Base-by-base conservation (phyloP, 2,329 filamentous ascomycete species). In the Xylariaceae sp. region DNA sequence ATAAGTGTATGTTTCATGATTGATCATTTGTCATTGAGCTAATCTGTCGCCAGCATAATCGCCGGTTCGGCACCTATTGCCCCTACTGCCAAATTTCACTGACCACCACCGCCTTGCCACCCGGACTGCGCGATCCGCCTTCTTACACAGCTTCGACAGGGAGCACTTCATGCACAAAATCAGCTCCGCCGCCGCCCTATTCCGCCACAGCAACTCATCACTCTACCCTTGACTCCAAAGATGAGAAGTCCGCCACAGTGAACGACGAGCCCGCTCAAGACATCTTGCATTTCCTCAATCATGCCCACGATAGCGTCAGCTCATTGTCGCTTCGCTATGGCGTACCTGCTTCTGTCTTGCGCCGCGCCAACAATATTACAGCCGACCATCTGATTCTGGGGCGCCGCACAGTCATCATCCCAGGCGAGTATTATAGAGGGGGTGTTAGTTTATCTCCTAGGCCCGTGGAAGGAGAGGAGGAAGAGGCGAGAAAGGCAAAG, bases 61-160 rank as follows among this genome's bases (percentile, higher is more conserved):
- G 74, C 22, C 80, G 86, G 33, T 90, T 88, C 66, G 75, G 76
- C 42, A 69, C 72, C 25, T 81, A 80, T 62, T 81, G 81, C 61
- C 87, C 87, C 0, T 92, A 86, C 64, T 93, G 88, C 63, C 88
- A 92, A 65, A 77, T 88, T 55, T 82, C 83, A 22, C 22, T 43
- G 33, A 52, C 5, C 4, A 79, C 82, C 3, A 79, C 79, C 17
- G 58, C 66, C 6, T 65, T 82, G 3, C 72, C 81, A 2, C 81
- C 82, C 65, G 81, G 83, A 10, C 72, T 88, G 20, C 77, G 74
- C 58, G 79, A 85, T 48, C 84, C 85, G n/a, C 85, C 85, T 1
- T 72, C 78, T 10, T 89, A 89, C 69, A 68, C 72, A 58, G 52
- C 72, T 57, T 52, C 60, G 45, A 40, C 68, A 40, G 56, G 64